Conservation (phyloP, 805 yeast species). For the Yamadazyma scolyti region DNA sequence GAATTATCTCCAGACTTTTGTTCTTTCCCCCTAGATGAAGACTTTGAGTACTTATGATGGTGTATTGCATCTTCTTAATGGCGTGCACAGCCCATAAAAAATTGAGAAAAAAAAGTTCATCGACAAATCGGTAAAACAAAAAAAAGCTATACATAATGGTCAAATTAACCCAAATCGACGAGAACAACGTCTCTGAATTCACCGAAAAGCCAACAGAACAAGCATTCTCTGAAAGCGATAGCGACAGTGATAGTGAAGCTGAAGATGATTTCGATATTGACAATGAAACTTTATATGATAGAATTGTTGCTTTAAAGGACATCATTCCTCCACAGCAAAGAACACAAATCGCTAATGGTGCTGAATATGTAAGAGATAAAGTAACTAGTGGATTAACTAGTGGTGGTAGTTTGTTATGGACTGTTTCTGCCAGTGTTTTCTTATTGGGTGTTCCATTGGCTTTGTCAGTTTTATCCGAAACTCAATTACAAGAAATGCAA, state of each 20-base stretch:
- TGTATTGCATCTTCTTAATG: background rate
- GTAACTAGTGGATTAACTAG: slow-evolving; percentile 48
- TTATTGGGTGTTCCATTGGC: slow-evolving; percentile 92
- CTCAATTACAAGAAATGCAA: slow-evolving; percentile 91
- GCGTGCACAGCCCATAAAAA: slow-evolving; percentile 1
- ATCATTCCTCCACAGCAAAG: slow-evolving; percentile 88
- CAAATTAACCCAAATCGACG: slow-evolving; percentile 69
- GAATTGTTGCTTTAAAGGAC: slow-evolving; percentile 89
- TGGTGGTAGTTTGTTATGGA: slow-evolving; percentile 81
- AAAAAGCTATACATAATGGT: slow-evolving; percentile 48
- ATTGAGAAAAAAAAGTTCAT: slow-evolving; percentile 7
- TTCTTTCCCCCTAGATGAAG: slow-evolving; percentile 11
- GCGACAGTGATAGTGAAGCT: slow-evolving; percentile 45
- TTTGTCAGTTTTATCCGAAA: slow-evolving; percentile 84
- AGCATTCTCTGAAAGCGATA: slow-evolving; percentile 31
- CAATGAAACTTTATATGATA: slow-evolving; percentile 80
- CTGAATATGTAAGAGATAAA: slow-evolving; percentile 18
- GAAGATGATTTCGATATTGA: slow-evolving; percentile 73
- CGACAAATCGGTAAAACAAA: slow-evolving; percentile 7
- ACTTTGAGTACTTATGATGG: slow-evolving; percentile 7
- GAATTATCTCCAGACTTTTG: slow-evolving; percentile 14
- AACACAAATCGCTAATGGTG: slow-evolving; percentile 36
- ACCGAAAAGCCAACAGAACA: slow-evolving; percentile 16
- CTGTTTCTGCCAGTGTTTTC: slow-evolving; percentile 74
- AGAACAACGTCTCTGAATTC: slow-evolving; percentile 43